Percentiles rank a stretch among this genome's conserved stretches.
Conservation (phyloP, 1,139 yeast genomes). For the Candida sojae region DNA sequence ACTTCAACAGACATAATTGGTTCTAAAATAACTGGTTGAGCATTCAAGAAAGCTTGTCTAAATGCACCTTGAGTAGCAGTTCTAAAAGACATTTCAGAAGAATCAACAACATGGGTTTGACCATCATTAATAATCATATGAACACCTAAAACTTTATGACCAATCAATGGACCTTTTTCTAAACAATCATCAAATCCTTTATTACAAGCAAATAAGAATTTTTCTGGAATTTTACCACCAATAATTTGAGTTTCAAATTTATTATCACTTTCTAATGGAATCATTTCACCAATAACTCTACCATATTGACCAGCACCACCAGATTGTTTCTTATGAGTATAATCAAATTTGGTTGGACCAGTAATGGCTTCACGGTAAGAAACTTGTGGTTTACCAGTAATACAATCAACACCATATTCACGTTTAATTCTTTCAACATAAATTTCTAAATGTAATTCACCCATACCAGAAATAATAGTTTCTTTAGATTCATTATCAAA, state of each 20-base stretch:
- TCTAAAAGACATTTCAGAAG: conserved; percentile 92
- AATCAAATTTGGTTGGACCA: conserved; percentile 76
- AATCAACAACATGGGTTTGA: conserved; percentile 95
- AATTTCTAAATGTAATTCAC: conserved; percentile 94
- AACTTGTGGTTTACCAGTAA: conserved; percentile 96
- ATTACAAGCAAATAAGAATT: conserved; percentile 89
- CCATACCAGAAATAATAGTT: conserved; percentile 97
- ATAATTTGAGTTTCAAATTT: conserved; percentile 83
- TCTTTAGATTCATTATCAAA: conserved; percentile 92
- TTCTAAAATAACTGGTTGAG: conserved; percentile 87
- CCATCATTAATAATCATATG: conserved; percentile 96
- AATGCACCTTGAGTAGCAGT: conserved; percentile 92
- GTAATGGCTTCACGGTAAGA: conserved; percentile 95
- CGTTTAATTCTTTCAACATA: conserved; percentile 97
- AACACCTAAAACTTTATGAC: conserved; percentile 91
- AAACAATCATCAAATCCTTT: conserved; percentile 95
- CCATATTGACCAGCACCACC: conserved; percentile 99
- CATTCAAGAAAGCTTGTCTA: conserved; percentile 81
- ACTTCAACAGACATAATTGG: conserved; percentile 95
- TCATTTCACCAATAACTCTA: conserved; percentile 87
- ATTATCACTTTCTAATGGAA: conserved; percentile 67
- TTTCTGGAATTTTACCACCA: conserved; percentile 97
- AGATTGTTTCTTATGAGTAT: conserved; percentile 94
- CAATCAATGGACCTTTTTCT: conserved; percentile 95
- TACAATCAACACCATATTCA: conserved; percentile 94